Evolutionary conservation across 2,329 filamentous ascomycete species (phyloP).

Genomic region (Xylaria sp.): DNA sequence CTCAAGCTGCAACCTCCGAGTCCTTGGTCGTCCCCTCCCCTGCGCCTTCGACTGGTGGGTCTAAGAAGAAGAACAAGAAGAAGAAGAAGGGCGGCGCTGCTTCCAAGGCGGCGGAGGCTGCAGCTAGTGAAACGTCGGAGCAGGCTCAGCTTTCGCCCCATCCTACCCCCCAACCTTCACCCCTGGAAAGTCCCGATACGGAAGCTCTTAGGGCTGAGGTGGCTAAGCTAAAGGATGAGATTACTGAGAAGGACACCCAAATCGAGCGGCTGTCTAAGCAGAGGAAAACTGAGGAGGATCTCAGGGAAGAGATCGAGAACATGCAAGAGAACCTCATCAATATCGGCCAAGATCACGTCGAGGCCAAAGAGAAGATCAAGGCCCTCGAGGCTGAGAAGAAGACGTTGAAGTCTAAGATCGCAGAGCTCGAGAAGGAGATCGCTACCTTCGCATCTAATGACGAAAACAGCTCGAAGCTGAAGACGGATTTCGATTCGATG

Average conservation of each 20-base stretch:
- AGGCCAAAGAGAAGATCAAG: slow-evolving; percentile 77
- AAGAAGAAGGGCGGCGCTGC: slow-evolving; percentile 78
- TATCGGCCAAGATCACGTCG: slow-evolving; percentile 82
- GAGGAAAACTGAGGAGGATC: slow-evolving; percentile 74
- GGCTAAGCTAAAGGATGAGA: slow-evolving; percentile 52
- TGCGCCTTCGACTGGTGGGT: slow-evolving; percentile 32
- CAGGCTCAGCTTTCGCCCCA: slow-evolving; percentile 35
- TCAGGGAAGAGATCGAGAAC: slow-evolving; percentile 84
- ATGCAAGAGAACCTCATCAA: slow-evolving; percentile 78
- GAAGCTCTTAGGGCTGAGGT: slow-evolving; percentile 53
- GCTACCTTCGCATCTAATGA: slow-evolving; percentile 39
- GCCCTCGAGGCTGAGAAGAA: slow-evolving; percentile 70
- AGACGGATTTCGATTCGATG: slow-evolving; percentile 60
- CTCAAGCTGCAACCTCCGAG: slow-evolving; percentile 24
- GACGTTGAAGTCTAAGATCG: slow-evolving; percentile 64
- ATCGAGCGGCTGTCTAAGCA: slow-evolving; percentile 73
- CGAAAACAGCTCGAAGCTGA: slow-evolving; percentile 57
- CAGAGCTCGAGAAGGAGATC: slow-evolving; percentile 72
- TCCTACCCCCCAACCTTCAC: too few species aligned
- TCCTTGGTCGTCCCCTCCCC: slow-evolving; percentile 34
- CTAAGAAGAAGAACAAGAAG: slow-evolving; percentile 81
- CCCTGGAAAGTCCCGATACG: slow-evolving; percentile 35
- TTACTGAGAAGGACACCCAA: slow-evolving; percentile 68
- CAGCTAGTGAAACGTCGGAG: slow-evolving; percentile 43
- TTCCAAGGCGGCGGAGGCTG: slow-evolving; percentile 44